phyloP scores from a whole-genome alignment of 148 eudicot genomes.

The Vaccinium corymbosum region DNA sequence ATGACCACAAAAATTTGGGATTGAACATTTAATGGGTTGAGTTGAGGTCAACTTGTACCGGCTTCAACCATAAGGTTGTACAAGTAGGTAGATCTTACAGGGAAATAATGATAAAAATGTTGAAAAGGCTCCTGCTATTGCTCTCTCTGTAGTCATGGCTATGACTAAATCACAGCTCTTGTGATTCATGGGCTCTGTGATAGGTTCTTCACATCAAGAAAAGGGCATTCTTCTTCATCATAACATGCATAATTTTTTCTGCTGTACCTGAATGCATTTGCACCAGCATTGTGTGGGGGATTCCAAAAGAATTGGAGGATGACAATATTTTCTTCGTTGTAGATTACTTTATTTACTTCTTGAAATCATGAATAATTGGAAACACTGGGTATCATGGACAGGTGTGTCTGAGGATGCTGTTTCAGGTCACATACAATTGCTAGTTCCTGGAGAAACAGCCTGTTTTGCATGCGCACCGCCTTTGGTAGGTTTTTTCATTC shows the following conservation, averaged over 20 bases:
- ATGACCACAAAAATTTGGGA: too few species aligned
- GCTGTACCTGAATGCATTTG: background rate
- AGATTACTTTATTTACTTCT: conserved; percentile 1
- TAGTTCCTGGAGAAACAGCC: conserved; percentile 96
- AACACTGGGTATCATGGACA: conserved; percentile 24
- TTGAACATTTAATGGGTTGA: background rate
- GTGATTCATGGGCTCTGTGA: background rate
- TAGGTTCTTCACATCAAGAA: background rate
- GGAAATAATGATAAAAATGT: too few species aligned
- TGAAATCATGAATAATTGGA: background rate
- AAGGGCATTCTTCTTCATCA: background rate
- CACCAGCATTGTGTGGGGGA: background rate
- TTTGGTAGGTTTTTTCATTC: conserved; percentile 50
- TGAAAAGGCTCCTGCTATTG: background rate
- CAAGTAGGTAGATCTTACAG: too few species aligned
- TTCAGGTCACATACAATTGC: conserved; percentile 93
- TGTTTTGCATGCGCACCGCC: conserved; percentile 99
- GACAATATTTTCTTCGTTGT: conserved; percentile 8
- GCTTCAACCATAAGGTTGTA: background rate
- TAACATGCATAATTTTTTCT: background rate
- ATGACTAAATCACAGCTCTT: background rate
- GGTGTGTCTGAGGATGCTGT: conserved; percentile 99
- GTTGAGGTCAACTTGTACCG: background rate
- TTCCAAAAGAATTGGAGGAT: background rate
- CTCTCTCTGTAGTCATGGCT: background rate